Conservation (phyloP, 2,329 filamentous ascomycete species). For the Gyromitra esculenta region DNA sequence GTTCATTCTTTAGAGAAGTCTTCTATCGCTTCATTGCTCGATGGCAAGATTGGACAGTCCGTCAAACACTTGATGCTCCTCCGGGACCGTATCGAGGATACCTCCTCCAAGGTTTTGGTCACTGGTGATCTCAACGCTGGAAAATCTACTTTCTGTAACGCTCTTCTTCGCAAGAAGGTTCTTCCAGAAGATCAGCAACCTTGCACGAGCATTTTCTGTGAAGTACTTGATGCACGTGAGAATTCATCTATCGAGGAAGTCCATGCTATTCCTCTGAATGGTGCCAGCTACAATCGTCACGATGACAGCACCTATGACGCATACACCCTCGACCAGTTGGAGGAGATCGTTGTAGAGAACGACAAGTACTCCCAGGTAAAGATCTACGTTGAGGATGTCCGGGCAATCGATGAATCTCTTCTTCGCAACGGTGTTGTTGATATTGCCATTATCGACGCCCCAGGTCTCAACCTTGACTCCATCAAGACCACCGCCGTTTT, state of each 20-base stretch:
- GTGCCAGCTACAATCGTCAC: constrained; percentile 78
- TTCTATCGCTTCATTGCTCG: constrained; percentile 87
- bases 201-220: constrained; percentile 98
- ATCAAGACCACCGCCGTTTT: constrained; percentile 98
- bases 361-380: constrained; percentile 93
- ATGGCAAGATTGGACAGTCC: constrained; percentile 93
- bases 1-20: constrained; percentile 94
- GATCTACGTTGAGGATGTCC: constrained; percentile 90
- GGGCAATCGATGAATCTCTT: constrained; percentile 88
- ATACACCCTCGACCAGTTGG: constrained; percentile 78
- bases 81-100: constrained; percentile 94
- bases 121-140: constrained; percentile 97
- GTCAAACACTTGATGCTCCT: constrained; percentile 88
- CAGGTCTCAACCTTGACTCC: constrained; percentile 93
- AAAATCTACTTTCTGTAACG: constrained; percentile 99
- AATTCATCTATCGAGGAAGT: constrained; percentile 94
- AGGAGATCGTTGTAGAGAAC: constrained; percentile 90
- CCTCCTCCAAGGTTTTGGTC: constrained; percentile 93
- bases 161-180: constrained; percentile 89
- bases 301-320: constrained; percentile 96
- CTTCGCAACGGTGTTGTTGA: constrained; percentile 98
- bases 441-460: constrained; percentile 95
- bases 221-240: constrained; percentile 90
- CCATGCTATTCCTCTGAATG: constrained; percentile 86
- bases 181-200: constrained; percentile 97